Evolutionary conservation across 768 basidiomycete species (phyloP).

Genomic region (Saitozyma podzolica): DNA sequence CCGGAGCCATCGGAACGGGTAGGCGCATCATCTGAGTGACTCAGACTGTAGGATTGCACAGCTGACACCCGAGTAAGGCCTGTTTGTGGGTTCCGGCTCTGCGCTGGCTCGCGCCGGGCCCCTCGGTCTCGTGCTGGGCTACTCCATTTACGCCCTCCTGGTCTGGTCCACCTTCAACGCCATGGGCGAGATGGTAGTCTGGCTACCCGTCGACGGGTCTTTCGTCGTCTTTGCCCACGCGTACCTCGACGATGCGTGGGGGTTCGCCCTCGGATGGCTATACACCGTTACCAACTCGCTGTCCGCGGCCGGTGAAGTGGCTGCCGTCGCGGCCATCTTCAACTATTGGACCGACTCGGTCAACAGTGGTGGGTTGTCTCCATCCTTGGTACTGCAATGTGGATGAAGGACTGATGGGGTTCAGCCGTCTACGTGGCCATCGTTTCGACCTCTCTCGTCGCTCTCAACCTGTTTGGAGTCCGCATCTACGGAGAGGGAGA

Average conservation of each 20-base stretch:
- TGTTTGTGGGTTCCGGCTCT: constrained; percentile 1
- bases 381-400: constrained; percentile 14
- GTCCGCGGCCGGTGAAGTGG: background rate
- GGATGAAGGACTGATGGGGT: constrained; percentile 12
- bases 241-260: constrained; percentile 24
- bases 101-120: constrained; percentile 2
- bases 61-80: background rate
- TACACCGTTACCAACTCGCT: too few species aligned
- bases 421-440: constrained; percentile 26
- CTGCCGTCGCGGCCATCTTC: constrained; percentile 9
- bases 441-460: constrained; percentile 11
- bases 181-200: constrained; percentile 60
- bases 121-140: constrained; percentile 3
- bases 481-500: constrained; percentile 24
- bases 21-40: too few species aligned
- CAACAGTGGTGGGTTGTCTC: background rate
- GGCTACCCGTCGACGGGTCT: constrained; percentile 23
- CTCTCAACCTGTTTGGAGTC: constrained; percentile 20
- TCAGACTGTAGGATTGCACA: too few species aligned
- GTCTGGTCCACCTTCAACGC: background rate
- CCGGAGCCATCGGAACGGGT: too few species aligned
- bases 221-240: constrained; percentile 17
- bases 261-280: constrained; percentile 21
- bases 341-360: constrained; percentile 8
- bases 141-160: background rate